phyloP scores from a whole-genome alignment of 495 filamentous ascomycete genomes.

The Chaetomidium leptoderma region DNA sequence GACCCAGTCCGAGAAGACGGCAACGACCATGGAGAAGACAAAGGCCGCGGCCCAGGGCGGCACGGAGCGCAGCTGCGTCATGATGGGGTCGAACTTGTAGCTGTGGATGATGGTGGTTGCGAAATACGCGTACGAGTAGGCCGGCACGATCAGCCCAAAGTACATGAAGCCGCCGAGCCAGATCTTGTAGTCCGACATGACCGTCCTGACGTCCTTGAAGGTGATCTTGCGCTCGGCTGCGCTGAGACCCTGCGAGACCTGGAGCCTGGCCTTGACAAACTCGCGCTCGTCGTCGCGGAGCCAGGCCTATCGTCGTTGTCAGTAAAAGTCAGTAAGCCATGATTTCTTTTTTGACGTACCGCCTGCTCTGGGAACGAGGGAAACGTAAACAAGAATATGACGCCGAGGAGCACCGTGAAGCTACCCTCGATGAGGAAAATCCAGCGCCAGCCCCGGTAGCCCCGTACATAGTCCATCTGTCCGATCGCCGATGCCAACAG shows the following conservation, averaged over 20 bases:
- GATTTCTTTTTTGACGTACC: constrained; percentile 24
- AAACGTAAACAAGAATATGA: constrained; percentile 73
- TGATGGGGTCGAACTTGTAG: constrained; percentile 62
- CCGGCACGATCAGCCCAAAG: constrained; percentile 81
- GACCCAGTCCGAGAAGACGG: constrained; percentile 61
- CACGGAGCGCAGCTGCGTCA: constrained; percentile 78
- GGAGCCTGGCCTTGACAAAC: constrained; percentile 70
- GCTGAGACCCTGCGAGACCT: constrained; percentile 66
- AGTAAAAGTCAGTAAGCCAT: neutral
- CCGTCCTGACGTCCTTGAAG: constrained; percentile 56
- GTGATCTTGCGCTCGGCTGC: constrained; percentile 63
- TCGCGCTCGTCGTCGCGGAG: constrained; percentile 69
- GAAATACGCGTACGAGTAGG: constrained; percentile 69
- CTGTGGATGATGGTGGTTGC: constrained; percentile 69
- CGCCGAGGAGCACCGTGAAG: constrained; percentile 65
- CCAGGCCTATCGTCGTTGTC: constrained; percentile 38
- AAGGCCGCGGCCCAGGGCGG: constrained; percentile 82
- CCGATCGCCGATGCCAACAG: constrained; percentile 78
- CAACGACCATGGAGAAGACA: constrained; percentile 68
- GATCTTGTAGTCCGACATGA: constrained; percentile 71
- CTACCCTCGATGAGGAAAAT: constrained; percentile 68
- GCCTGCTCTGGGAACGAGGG: constrained; percentile 59
- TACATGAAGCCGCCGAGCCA: constrained; percentile 85
- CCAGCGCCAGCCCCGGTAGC: constrained; percentile 86
- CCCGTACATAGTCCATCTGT: constrained; percentile 66